Base-by-base conservation (phyloP, 2,329 filamentous ascomycete species). In the Penicillium sclerotiorum region DNA sequence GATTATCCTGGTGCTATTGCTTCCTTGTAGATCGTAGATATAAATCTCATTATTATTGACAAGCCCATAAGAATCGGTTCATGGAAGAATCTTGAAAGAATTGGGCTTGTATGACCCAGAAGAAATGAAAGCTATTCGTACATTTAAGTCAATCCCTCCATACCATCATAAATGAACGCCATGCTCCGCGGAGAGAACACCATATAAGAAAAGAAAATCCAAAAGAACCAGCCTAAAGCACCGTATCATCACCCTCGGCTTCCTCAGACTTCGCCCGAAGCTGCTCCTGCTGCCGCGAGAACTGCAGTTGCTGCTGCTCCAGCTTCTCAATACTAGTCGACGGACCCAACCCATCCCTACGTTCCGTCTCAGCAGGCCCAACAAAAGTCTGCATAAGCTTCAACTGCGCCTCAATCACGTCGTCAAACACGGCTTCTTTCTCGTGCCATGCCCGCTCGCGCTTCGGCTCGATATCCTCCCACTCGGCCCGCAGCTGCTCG, bases 391-490 rank as follows among this genome's bases (percentile, higher is more conserved):
- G n/a, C n/a, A 70, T 69, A n/a, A 72, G 54, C 13, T 62, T 57
- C 15, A 74, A 46, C 53, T 77, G 72, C 0, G 70, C 72, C 42
- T 75, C 67, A 47, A 73, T 73, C 15, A 75, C 52, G 52, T 76
- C 70, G 20, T 74, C 71, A 13, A 77, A 70, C 38, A 76, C 64
- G 21, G 66, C 58, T 40, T 77, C 73, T 49, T 77, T 77, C 50
- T 72, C 69, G 17, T 62, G 57, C 69, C 73, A 77, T 2, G 70
- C 59, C 22, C 67, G 55, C 56, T 71, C 71, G 17, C 73, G 61
- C 56, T 68, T 66, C 12, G 65, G 66, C 35, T 66, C 59, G 25
- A 74, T 63, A 28, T 60, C 59, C 37, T 72, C 65, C 67, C 72
- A 73, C 36, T 77, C 69, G 2, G 59, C 58, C 15, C 68, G 64